phyloP scores from a whole-genome alignment of 1,284 basidiomycete species.

The Heliocybe sulcata region DNA sequence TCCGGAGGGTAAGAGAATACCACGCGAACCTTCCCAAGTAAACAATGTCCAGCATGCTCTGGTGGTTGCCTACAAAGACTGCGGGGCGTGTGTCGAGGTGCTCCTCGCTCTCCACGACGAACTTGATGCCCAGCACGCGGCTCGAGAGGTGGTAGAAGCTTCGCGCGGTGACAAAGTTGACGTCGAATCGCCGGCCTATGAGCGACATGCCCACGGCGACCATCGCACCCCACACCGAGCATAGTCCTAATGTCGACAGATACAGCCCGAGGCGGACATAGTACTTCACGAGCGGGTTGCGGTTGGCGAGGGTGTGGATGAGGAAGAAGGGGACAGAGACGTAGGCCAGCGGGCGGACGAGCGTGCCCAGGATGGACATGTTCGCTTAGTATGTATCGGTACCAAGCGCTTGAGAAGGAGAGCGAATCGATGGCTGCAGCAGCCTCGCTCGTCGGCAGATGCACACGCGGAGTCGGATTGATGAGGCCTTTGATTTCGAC shows the following conservation, averaged over 20 bases:
- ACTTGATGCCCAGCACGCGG: constrained; percentile 59
- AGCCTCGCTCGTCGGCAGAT: constrained; percentile 18
- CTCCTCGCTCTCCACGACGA: constrained; percentile 85
- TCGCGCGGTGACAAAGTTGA: constrained; percentile 81
- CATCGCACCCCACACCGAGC: constrained; percentile 73
- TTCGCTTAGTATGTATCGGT: not conserved
- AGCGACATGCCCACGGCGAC: constrained; percentile 67
- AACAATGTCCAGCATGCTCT: constrained; percentile 86
- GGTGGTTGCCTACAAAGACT: constrained; percentile 89
- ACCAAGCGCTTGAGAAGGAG: no score
- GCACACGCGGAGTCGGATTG: constrained; percentile 12
- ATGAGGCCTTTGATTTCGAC: constrained; percentile 11
- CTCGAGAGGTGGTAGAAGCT: constrained; percentile 75
- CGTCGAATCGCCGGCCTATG: constrained; percentile 73
- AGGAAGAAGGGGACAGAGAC: constrained; percentile 62
- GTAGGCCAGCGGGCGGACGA: constrained; percentile 68
- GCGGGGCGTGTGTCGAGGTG: constrained; percentile 62
- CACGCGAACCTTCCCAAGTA: constrained; percentile 71
- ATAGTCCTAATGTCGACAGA: constrained; percentile 65
- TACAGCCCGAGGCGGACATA: constrained; percentile 75
- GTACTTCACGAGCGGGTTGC: constrained; percentile 53
- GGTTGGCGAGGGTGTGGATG: constrained; percentile 47
- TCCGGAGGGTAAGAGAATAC: not conserved
- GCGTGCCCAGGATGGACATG: constrained; percentile 53
- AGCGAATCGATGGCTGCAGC: constrained; percentile 7